Base-by-base conservation (phyloP, 176 grass and related monocot genomes). In the Areca catechu region DNA sequence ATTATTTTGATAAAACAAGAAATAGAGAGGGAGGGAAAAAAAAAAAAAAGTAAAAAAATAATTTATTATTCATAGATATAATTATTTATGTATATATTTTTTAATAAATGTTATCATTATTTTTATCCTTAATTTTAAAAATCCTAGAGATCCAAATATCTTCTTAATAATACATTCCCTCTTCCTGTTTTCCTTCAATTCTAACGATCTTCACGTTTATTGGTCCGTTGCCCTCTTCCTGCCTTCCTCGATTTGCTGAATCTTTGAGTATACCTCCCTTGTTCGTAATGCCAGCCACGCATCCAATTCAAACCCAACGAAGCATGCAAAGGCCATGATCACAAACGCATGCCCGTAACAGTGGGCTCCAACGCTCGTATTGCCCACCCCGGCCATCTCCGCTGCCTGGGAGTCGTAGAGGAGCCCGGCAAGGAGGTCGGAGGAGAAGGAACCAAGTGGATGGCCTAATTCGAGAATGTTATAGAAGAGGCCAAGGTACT, bases 401-500 rank as follows among this genome's bases (percentile, higher is more conserved):
- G 84, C 88, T 54, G 93, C 93, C 62, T 98, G 72, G 0, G 93
- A 73, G 51, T 98, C 93, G 54, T 98, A 98, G 21, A 98, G 81
- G 50, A 98, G 78, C 0, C 93, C 93, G 0, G 93, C 93, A 4
- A 98, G 83, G 10, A 98, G 87, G 57, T 87, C 93, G 3, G 93
- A 98, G 83, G 92, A 98, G 74, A 98, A 92, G 20, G 93, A 98
- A 4, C 93, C 93, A 0, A 98, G 86, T 1, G 93, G 87, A 24
- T 92, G 81, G 69, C 92, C 92, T 30, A 98, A 81, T 27, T 92
- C 92, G 69, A 98, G 76, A 59, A 92, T 92, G 76, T 98, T 98
- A 81, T 98, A 98, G 49, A 98, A 80, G 61, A 98, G 81, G n/a
- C 93, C 93, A 49, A 92, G 92, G 81, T 98, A 78, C 79, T 92